phyloP scores from a whole-genome alignment of 1,284 basidiomycete species.

The Pseudozyma tsukubaensis region DNA sequence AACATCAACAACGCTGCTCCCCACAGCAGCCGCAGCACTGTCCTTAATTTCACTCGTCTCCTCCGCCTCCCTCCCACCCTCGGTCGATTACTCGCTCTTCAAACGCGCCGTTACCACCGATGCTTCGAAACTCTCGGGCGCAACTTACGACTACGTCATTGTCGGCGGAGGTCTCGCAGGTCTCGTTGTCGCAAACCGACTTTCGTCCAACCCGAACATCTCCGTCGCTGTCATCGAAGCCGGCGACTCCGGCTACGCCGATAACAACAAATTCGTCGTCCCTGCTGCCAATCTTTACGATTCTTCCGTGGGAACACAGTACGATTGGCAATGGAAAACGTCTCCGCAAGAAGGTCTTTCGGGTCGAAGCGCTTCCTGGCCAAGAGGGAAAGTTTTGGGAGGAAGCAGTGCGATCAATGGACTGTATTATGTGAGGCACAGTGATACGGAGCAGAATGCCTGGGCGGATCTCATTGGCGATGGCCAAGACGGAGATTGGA shows the following conservation, averaged over 20 bases:
- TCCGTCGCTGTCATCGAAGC: slow-evolving; percentile 71
- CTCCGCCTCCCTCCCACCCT: slow-evolving; percentile 5
- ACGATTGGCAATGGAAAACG: slow-evolving; percentile 61
- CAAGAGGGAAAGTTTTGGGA: slow-evolving; percentile 55
- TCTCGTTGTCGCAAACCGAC: slow-evolving; percentile 56
- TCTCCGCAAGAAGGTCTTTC: slow-evolving; percentile 30
- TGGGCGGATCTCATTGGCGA: slow-evolving; percentile 49
- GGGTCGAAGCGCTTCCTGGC: slow-evolving; percentile 20
- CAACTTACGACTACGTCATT: slow-evolving; percentile 68
- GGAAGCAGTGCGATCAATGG: slow-evolving; percentile 63
- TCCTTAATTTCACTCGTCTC: neutral
- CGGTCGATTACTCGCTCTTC: slow-evolving; percentile 33
- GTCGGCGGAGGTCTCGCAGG: slow-evolving; percentile 74
- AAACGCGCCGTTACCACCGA: slow-evolving; percentile 24
- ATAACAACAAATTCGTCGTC: slow-evolving; percentile 37
- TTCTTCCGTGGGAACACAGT: slow-evolving; percentile 33
- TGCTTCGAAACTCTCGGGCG: slow-evolving; percentile 27
- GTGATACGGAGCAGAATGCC: slow-evolving; percentile 43
- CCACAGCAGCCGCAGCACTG: neutral
- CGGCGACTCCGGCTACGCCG: slow-evolving; percentile 66
- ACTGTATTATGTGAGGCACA: slow-evolving; percentile 58
- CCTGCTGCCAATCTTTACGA: slow-evolving; percentile 60
- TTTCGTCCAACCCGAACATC: slow-evolving; percentile 55
- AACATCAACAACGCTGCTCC: slow-evolving; percentile 2
- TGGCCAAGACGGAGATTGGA: slow-evolving; percentile 30